phyloP scores from a whole-genome alignment of 2,329 filamentous ascomycete species.

The Trichoderma guizhouense region DNA sequence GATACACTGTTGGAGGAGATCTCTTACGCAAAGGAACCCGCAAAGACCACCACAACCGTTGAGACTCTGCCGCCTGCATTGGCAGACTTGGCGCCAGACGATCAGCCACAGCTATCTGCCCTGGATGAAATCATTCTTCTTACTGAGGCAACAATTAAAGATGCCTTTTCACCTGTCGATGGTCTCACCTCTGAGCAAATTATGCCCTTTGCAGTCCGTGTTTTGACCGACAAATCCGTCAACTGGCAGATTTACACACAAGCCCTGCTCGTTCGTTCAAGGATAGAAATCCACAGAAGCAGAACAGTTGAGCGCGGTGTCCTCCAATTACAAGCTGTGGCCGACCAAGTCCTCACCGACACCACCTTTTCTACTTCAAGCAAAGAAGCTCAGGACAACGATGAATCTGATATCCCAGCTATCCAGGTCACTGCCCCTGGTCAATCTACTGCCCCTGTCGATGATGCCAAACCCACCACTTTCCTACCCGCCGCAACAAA shows the following conservation, averaged over 20 bases:
- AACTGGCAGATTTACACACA: constrained; percentile 99
- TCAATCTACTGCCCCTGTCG: constrained; percentile 24
- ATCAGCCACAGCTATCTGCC: constrained; percentile 77
- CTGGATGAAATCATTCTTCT: constrained; percentile 89
- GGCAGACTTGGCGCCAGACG: constrained; percentile 64
- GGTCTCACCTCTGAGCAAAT: constrained; percentile 91
- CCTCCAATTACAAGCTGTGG: constrained; percentile 88
- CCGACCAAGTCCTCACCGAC: constrained; percentile 91
- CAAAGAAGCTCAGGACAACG: constrained; percentile 28
- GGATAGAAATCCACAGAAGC: constrained; percentile 84
- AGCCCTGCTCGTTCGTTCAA: constrained; percentile 80
- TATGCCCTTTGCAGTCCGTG: constrained; percentile 82
- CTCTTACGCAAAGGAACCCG: constrained; percentile 62
- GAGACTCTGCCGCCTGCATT: constrained; percentile 57
- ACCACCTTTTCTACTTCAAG: constrained; percentile 47
- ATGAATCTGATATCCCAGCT: constrained; percentile 36
- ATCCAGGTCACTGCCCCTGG: constrained; percentile 45
- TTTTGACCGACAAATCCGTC: constrained; percentile 81
- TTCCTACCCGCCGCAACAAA: constrained; percentile 77
- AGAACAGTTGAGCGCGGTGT: constrained; percentile 86
- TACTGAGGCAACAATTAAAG: constrained; percentile 82
- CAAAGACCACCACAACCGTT: constrained; percentile 34
- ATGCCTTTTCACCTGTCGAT: constrained; percentile 78
- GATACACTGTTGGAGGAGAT: constrained; percentile 90
- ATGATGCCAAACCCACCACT: constrained; percentile 56